Evolutionary conservation across 768 basidiomycete species (phyloP).

Genomic region (Kwoniella mangroviensis): DNA sequence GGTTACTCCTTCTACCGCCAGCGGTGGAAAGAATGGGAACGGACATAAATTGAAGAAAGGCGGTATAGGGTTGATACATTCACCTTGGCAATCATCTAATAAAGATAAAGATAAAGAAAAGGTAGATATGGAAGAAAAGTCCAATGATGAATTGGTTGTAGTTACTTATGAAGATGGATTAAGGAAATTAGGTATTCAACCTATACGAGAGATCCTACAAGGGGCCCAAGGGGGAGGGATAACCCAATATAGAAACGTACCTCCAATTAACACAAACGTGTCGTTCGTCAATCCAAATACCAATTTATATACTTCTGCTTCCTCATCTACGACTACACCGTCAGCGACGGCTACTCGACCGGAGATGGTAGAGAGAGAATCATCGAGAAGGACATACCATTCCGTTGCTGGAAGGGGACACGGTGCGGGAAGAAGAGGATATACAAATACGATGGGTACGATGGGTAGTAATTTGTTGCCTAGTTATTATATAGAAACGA

Average conservation of each 20-base stretch:
- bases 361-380: neutral
- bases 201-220: conserved; percentile 5
- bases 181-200: conserved; percentile 20
- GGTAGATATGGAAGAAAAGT: neutral
- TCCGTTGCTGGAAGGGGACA: conserved; percentile 1
- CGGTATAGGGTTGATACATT: neutral
- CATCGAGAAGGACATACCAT: neutral
- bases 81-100: neutral
- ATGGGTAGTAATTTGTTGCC: conserved; percentile 33
- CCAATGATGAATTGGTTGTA: conserved; percentile 23
- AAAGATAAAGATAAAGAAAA: conserved; percentile 1
- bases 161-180: conserved; percentile 39
- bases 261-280: neutral
- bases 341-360: conserved; percentile 1
- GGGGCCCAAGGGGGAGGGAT: neutral
- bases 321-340: neutral
- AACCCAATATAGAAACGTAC: neutral
- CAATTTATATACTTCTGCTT: neutral
- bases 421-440: conserved; percentile 6
- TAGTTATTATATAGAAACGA: conserved; percentile 36
- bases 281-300: neutral
- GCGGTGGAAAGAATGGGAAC: neutral
- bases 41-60: conserved; percentile 13
- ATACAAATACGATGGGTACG: conserved; percentile 10
- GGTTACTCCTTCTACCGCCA: conserved; percentile 15